Base-by-base conservation (phyloP, 2,329 filamentous ascomycete species). In the Fusarium sarcochroum region DNA sequence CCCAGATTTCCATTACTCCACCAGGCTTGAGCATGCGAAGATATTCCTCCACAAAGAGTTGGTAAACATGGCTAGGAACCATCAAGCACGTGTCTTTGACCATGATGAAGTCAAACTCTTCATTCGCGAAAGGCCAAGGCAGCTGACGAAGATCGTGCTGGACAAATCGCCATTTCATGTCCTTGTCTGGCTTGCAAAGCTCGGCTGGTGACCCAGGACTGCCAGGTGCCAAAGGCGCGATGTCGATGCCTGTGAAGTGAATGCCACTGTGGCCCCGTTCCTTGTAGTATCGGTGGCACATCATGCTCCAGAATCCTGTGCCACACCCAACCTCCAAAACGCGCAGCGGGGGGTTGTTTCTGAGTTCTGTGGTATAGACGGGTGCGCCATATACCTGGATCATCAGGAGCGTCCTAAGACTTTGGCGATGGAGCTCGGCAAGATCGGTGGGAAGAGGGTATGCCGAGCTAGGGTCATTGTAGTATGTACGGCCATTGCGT, bases 401-500 rank as follows among this genome's bases (percentile, higher is more conserved):
- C 51, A 94, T 85, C 66, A 97, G 86, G 70, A 97, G 85, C 0
- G 94, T 97, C 62, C 93, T 89, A 57, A 98, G 83, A 47, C 90
- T 94, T 80, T 98, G 94, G 58, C 94, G 89, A 79, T 97, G 93
- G 48, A 97, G 87, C 80, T 98, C 94, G 40, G 90, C 84, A 40
- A 97, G 86, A 80, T 98, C 95, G 81, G 92, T 91, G 38, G 95
- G 95, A 3, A 98, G 84, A n/a, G 93, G 93, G 74, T 98, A 98
- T 9, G 88, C 82, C 30, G 92, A 81, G 3, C 87, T 84, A 10
- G 86, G 83, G 75, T 97, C 93, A 76, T 91, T 89, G 68, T 97
- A 87, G 80, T 95, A 98, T 46, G 91, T 91, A 59, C 94, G 91
- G 52, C 93, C 93, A 81, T 96, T 91, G 74, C 91, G 90, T 68